Percentiles rank a stretch among this genome's conserved stretches.
Conservation (phyloP, 805 yeast genomes). For the Ogataea methylovora region DNA sequence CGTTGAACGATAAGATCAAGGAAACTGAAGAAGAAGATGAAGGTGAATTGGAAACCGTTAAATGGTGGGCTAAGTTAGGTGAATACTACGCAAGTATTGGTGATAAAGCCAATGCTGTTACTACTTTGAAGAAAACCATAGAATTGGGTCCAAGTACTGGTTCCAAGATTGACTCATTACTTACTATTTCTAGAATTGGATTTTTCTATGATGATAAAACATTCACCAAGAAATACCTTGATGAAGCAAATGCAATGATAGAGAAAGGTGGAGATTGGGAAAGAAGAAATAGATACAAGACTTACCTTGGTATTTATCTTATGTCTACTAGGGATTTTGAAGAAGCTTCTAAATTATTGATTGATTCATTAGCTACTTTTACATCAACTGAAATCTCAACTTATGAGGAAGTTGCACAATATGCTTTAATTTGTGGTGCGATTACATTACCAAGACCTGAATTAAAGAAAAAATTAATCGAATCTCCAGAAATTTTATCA, state of each 20-base stretch:
- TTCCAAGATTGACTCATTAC: slow-evolving; percentile 75
- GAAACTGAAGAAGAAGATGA: slow-evolving; percentile 64
- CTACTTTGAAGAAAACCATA: slow-evolving; percentile 62
- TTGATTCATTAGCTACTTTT: slow-evolving; percentile 91
- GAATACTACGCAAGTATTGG: slow-evolving; percentile 84
- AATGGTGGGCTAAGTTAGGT: slow-evolving; percentile 72
- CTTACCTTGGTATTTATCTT: slow-evolving; percentile 78
- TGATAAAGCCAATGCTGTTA: slow-evolving; percentile 63
- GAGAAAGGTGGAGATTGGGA: slow-evolving; percentile 99
- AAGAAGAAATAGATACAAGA: slow-evolving; percentile 89
- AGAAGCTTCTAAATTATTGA: slow-evolving; percentile 78
- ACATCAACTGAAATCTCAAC: slow-evolving; percentile 86
- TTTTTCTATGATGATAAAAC: slow-evolving; percentile 76
- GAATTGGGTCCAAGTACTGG: slow-evolving; percentile 83
- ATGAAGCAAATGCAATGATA: slow-evolving; percentile 63
- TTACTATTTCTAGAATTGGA: slow-evolving; percentile 83
- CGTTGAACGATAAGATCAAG: slow-evolving; percentile 45
- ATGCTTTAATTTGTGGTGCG: slow-evolving; percentile 84
- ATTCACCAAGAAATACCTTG: slow-evolving; percentile 64
- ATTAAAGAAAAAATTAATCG: slow-evolving; percentile 76
- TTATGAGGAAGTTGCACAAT: slow-evolving; percentile 84
- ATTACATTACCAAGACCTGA: slow-evolving; percentile 77
- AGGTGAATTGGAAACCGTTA: slow-evolving; percentile 77
- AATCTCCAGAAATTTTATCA: slow-evolving; percentile 88
- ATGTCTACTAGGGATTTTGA: slow-evolving; percentile 80